Base-by-base conservation (phyloP, 2,329 filamentous ascomycete genomes). In the Dothiorella sarmentorum region DNA sequence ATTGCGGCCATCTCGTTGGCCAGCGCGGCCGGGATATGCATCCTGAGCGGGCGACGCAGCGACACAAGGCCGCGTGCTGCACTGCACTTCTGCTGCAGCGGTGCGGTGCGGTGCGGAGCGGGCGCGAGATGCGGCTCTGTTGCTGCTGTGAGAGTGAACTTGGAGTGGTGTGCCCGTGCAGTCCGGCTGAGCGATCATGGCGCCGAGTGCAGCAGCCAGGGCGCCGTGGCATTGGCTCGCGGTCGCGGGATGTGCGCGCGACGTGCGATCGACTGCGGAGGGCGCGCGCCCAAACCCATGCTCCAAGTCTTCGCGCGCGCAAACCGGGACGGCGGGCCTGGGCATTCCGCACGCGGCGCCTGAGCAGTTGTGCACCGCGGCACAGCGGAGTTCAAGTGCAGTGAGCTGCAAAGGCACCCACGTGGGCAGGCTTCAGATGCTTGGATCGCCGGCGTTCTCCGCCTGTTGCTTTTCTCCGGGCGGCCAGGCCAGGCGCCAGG, bases 371-470 rank as follows among this genome's bases (percentile, higher is more conserved):
- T 42, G 37, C n/a, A 18, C 37, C 17, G 37, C 40, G 40, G 40
- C 47, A 38, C 47, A 27, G 27, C 29, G 29, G 26, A 37, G 20
- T n/a, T n/a, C n/a, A n/a, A n/a, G n/a, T n/a, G n/a, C n/a, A n/a
- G n/a, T n/a, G n/a, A n/a, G n/a, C n/a, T n/a, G n/a, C n/a, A n/a
- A n/a, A n/a, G n/a, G 27, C 52, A 18, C 37, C 52, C 52, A 56
- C 52, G 52, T 56, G 52, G 52, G 24, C 27, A 27, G 26, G 35
- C 37, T 38, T 33, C n/a, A 26, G 38, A 56, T 56, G 52, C 37
- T 38, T 33, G 37, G 52, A 56, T 56, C 52, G 52, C 15, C 52
- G 52, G 52, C 52, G 38, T 56, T 56, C 52, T 56, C 52, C 52
- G 52, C 52, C 27, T 38, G 38, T 56, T 56, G 52, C 52, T 56